A percentile compares a stretch with the other conserved stretches of the same genome.
Evolutionary conservation across 1,284 basidiomycete genomes (phyloP).

Genomic region (Boletus smithii): DNA sequence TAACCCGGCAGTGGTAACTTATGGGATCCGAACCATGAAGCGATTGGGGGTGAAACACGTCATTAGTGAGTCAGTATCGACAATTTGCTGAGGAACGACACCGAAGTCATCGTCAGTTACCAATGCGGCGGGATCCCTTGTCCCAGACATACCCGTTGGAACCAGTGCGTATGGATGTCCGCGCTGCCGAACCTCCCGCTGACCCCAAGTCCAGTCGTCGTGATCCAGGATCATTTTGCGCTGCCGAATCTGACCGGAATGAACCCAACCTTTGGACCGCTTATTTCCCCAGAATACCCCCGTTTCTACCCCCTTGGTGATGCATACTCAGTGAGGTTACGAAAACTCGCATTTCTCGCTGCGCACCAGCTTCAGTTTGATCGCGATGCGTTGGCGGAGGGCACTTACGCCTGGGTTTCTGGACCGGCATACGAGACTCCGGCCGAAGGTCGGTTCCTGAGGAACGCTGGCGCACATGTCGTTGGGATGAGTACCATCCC

Average conservation of each 20-base stretch:
- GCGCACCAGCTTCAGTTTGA: conserved; percentile 53
- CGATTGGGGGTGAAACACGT: conserved; percentile 68
- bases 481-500: conserved; percentile 92
- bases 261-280: conserved; percentile 76
- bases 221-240: conserved; percentile 79
- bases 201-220: conserved; percentile 54
- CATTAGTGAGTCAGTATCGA: conserved; percentile 53
- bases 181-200: conserved; percentile 4
- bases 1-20: conserved; percentile 60
- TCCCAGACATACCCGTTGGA: conserved; percentile 69
- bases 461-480: conserved; percentile 72
- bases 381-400: conserved; percentile 58
- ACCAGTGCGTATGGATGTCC: conserved; percentile 55
- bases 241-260: conserved; percentile 74
- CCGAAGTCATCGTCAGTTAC: conserved; percentile 55
- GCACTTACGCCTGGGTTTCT: conserved; percentile 82
- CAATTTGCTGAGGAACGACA: neutral
- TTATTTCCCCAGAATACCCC: conserved; percentile 49
- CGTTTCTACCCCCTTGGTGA: conserved; percentile 79
- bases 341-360: conserved; percentile 66
- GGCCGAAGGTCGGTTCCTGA: conserved; percentile 73
- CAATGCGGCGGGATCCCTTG: conserved; percentile 80
- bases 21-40: conserved; percentile 76
- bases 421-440: conserved; percentile 85
- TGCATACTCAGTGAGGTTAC: conserved; percentile 70